Base-by-base conservation (phyloP, 305 asterid species). In the Euphrasia arctica region DNA sequence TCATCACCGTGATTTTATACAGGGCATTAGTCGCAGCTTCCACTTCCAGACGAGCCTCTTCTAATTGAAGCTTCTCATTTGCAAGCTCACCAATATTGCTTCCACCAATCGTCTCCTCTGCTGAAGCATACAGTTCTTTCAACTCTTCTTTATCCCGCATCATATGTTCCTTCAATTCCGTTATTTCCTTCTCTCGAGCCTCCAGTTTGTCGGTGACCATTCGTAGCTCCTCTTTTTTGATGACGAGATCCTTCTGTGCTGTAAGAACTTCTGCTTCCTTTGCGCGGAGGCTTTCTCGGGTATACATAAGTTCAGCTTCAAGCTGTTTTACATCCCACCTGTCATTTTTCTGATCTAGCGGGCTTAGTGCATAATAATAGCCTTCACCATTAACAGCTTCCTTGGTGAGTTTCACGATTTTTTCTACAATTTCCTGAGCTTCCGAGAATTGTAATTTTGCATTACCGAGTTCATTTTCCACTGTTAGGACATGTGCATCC, bases 11-110 rank as follows among this genome's bases (percentile, higher is more conserved):
- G 58, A 91, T 81, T 60, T 81, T 83, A 50, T 75, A 80, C 27
- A 91, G 83, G 0, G 95, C 95, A 62, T 74, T 65, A 0, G 84
- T 85, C 15, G 95, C 97, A 54, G 95, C 93, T 80, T 87, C 89
- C 28, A 81, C 84, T 73, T 91, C 90, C 72, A 89, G 69, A 67
- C 82, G 86, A 64, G 97, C 91, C 49, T 78, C 85, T 75, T 85
- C 91, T n/a, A 89, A 8, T 61, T 85, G 87, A 31, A 89, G 92
- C 58, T 84, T 78, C 80, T 87, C 96, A 14, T 79, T 79, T 51
- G 85, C 90, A 34, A 78, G 76, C 47, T 83, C 91, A 39, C 88
- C 93, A 14, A 73, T 72, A 28, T 83, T 81, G 75, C 54, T 82
- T 22, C 69, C 90, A 4, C 84, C 90, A 8, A 77, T 75, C 69